Evolutionary conservation across 2,329 filamentous ascomycete genomes (phyloP), one percentile per base, ranked within the genome.

Genomic region (Scytalidium sp.): DNA sequence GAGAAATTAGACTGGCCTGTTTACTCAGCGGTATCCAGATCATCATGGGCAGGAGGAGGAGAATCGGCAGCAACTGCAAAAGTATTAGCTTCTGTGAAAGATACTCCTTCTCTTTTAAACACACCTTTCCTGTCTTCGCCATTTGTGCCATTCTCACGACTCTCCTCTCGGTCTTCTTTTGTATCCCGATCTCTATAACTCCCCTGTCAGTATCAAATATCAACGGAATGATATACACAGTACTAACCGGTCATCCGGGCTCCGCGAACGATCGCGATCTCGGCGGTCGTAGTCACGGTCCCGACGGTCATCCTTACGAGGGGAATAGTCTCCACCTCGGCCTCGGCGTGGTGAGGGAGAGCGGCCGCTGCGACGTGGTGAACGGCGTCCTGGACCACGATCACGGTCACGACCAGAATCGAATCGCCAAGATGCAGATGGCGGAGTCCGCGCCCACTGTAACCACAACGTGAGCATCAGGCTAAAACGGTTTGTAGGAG

Each of bases 391-490:
- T 39, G 51, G 53, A 27, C 55, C 47, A 60, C 83, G 81, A 53
- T 87, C 83, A 57, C 84, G 87, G 64, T 90, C 88, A 64, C 88
- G 84, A 53, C 92, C 93, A 60, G 90, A 91, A 71, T 97, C 94
- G 68, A 99, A 99, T 55, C 94, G 89, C 94, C 94, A 99, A 23
- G 92, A 97, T 47, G 94, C 94, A 59, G 94, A 97, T 45, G 94
- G 94, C 64, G 94, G 94, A 64, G 94, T 99, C 63, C 94, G 90
- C 64, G 94, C 94, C 94, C 94, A 99, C 94, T 99, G 57, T 29
- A 22, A 21, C 32, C 29, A 25, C 8, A 32, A 25, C n/a, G 22
- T 52, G 39, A 41, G 25, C 7, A 27, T 41, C 8, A 20, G 45
- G n/a, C 17, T 45, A n/a, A 11, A 15, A 23, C 25, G 20, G 4